These are phyloP conservation scores for Dactylellina leptospora DNA, from an alignment of 2,329 filamentous ascomycete species.

Conservation along the genomic window DNA sequence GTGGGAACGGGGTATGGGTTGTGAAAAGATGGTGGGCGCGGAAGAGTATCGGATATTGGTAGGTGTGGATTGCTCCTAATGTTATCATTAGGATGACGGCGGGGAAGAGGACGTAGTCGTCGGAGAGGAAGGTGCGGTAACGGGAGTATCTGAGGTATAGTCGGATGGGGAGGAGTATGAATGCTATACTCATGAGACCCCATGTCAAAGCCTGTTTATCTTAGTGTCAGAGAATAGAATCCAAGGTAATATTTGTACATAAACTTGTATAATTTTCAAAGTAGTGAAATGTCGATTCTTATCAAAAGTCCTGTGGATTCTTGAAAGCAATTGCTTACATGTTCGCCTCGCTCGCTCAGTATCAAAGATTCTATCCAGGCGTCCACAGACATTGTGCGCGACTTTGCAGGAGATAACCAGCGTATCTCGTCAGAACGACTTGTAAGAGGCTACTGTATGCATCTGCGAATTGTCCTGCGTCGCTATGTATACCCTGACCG, in stretches of 20 bases:
- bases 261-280: too few species aligned
- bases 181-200: constrained; percentile 25
- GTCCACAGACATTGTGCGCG: constrained; percentile 15
- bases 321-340: constrained; percentile 9
- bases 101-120: constrained; percentile 27
- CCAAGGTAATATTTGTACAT: not conserved
- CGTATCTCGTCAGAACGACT: too few species aligned
- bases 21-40: constrained; percentile 16
- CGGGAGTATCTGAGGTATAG: constrained; percentile 18
- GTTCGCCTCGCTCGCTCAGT: constrained; percentile 13
- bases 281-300: too few species aligned
- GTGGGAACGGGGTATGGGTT: constrained; percentile 11
- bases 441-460: too few species aligned
- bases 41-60: constrained; percentile 34
- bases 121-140: constrained; percentile 21
- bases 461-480: too few species aligned
- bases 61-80: constrained; percentile 20
- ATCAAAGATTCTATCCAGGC: constrained; percentile 29
- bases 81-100: constrained; percentile 21
- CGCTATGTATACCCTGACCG: too few species aligned
- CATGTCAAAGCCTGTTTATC: constrained; percentile 19
- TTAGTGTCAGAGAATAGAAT: not conserved
- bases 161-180: constrained; percentile 23
- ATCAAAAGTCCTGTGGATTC: too few species aligned
- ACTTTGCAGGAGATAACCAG: not conserved